These are phyloP conservation scores for Moesziomyces sp. DNA, from an alignment of 1,284 basidiomycete genomes.

Conservation along the genomic window DNA sequence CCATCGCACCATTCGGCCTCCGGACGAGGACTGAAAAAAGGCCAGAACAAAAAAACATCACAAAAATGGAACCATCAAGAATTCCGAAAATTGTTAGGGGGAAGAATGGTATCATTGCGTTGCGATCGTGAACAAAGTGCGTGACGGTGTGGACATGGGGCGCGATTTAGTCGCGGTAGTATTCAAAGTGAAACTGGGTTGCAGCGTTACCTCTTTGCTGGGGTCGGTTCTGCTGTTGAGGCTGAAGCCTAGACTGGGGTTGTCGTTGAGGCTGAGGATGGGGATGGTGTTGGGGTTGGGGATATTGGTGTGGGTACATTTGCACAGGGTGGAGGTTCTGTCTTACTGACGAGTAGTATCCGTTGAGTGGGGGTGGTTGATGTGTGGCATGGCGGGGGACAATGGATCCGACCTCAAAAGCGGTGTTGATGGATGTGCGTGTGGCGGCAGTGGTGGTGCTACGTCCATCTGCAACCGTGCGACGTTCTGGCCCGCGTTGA, in stretches of 20 bases:
- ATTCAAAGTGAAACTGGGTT: slow-evolving; percentile 24
- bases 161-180: slow-evolving; percentile 14
- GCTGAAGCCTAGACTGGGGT: slow-evolving; percentile 1
- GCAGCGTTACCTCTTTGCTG: neutral
- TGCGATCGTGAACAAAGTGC: too few relatives aligned
- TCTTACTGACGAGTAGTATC: slow-evolving; percentile 13
- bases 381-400: slow-evolving; percentile 18
- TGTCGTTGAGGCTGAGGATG: neutral
- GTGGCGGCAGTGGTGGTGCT: slow-evolving; percentile 3
- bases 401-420: slow-evolving; percentile 36
- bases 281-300: slow-evolving; percentile 1
- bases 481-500: neutral
- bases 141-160: too few relatives aligned
- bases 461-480: neutral
- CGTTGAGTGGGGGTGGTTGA: slow-evolving; percentile 3
- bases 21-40: neutral
- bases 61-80: too few relatives aligned
- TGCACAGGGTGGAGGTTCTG: neutral
- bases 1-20: neutral
- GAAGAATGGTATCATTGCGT: too few relatives aligned
- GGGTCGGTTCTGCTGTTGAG: slow-evolving; percentile 5
- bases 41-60: neutral
- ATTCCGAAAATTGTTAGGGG: too few relatives aligned
- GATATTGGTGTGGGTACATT: neutral
- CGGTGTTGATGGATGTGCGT: slow-evolving; percentile 5